Evolutionary conservation across 345 rosid genomes (phyloP).

Genomic region (Ricinus communis): DNA sequence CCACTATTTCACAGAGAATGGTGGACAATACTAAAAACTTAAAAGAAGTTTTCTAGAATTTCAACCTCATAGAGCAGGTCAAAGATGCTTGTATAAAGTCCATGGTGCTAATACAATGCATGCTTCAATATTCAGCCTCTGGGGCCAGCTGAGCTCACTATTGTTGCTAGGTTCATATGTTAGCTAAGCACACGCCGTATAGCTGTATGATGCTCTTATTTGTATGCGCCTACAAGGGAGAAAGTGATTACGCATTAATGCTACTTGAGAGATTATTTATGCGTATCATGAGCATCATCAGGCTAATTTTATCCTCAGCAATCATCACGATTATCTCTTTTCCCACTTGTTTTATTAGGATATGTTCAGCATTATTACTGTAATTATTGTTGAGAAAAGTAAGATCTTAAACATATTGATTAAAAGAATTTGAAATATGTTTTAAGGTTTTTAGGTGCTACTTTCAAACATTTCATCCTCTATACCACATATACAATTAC

Average conservation of each 20-base stretch:
- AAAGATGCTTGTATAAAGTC: background rate
- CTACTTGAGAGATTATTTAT: background rate
- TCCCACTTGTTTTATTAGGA: background rate
- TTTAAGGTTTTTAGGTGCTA: too few relatives aligned
- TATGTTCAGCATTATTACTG: background rate
- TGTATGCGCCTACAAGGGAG: background rate
- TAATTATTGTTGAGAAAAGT: background rate
- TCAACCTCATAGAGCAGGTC: constrained; percentile 6
- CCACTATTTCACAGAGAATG: too few relatives aligned
- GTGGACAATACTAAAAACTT: too few relatives aligned
- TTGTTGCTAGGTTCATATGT: background rate
- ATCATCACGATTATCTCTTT: background rate
- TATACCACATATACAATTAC: background rate
- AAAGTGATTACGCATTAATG: background rate
- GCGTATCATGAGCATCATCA: background rate
- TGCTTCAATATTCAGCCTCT: background rate
- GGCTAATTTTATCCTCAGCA: too few relatives aligned
- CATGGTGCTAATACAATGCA: background rate
- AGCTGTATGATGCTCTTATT: background rate
- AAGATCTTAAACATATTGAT: background rate
- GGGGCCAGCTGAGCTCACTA: background rate
- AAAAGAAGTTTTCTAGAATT: too few relatives aligned
- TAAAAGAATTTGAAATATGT: background rate
- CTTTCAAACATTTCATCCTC: too few relatives aligned
- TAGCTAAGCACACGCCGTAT: background rate